Evolutionary conservation across 2,329 filamentous ascomycete species (phyloP), one percentile per base, ranked within the genome.

Genomic region (Alternaria incomplexa): DNA sequence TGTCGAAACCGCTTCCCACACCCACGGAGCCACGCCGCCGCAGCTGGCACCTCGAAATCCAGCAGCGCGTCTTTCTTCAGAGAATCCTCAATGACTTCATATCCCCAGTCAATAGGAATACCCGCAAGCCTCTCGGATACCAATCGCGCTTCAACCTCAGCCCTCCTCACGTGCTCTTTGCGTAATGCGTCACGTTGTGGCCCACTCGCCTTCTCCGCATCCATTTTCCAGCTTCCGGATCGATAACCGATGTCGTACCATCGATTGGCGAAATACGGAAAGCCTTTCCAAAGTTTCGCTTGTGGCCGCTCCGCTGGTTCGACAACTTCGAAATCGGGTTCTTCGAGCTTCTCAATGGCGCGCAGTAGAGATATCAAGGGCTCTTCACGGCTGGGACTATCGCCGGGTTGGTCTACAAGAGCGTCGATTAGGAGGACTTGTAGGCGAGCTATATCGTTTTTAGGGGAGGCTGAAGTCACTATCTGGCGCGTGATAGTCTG

Each of bases 41-140:
- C 47, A 36, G 57, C 57, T 11, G 50, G 63, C n/a, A 63, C 32
- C 46, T 66, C 60, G 22, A 63, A 58, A 26, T 61, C 63, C 7
- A 56, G 13, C 3, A 61, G 17, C 12, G 61, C 53, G 40, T 51
- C 25, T 23, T 53, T 55, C 11, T 50, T 54, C 36, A 61, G 36
- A 22, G 63, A 53, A 20, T 66, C 54, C 6, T 50, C 60, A 28
- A 66, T 46, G 7, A 44, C 40, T 30, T 66, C 57, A 12, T 61
- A 66, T 4, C 53, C 63, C 50, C 63, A 63, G 23, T 45, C 50
- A 13, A 66, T 47, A 9, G 54, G 55, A 12, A 66, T 48, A 6
- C 57, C 40, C 8, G 48, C 61, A 23, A 66, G 32, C 6, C 23
- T 36, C 12, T 50, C 57, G 4, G 13, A 12, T 10, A 40, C 44